A percentile compares a stretch with the other conserved stretches of the same genome.
Evolutionary conservation across 139 green algal genomes (phyloP).

Genomic region (Ettlia oleoabundans): DNA sequence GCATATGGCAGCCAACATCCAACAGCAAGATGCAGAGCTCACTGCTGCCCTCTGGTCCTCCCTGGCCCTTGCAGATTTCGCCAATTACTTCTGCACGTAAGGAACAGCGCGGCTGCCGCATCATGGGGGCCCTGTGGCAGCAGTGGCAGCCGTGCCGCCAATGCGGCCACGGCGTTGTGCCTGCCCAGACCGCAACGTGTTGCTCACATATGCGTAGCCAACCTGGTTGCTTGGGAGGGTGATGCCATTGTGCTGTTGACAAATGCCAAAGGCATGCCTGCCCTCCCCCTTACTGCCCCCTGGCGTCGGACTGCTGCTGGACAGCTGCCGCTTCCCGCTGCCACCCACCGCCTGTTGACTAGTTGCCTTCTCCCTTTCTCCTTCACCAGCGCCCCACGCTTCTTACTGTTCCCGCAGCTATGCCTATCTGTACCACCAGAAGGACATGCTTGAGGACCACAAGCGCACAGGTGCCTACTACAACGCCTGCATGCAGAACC

Average conservation of each 20-base stretch:
- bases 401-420: slow-evolving; percentile 17
- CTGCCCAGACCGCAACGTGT: too few relatives aligned
- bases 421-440: slow-evolving; percentile 96
- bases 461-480: slow-evolving; percentile 96
- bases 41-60: background rate
- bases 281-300: too few relatives aligned
- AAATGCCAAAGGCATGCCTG: too few relatives aligned
- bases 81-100: slow-evolving; percentile 98
- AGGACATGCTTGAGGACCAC: slow-evolving; percentile 99
- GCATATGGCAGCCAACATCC: background rate
- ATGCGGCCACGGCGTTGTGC: too few relatives aligned
- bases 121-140: too few relatives aligned
- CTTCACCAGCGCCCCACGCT: background rate
- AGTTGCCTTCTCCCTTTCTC: too few relatives aligned
- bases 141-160: background rate
- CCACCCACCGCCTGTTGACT: too few relatives aligned
- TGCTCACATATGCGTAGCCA: too few relatives aligned
- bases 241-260: background rate
- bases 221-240: too few relatives aligned
- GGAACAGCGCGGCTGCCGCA: too few relatives aligned
- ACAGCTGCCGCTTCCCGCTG: background rate
- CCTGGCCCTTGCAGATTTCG: slow-evolving; percentile 71
- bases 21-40: background rate
- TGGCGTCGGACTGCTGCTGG: too few relatives aligned
- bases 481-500: slow-evolving; percentile 77